A percentile compares a stretch with the other conserved stretches of the same genome.
phyloP scores from a whole-genome alignment of 768 basidiomycete species.

The Boletus speciosus region DNA sequence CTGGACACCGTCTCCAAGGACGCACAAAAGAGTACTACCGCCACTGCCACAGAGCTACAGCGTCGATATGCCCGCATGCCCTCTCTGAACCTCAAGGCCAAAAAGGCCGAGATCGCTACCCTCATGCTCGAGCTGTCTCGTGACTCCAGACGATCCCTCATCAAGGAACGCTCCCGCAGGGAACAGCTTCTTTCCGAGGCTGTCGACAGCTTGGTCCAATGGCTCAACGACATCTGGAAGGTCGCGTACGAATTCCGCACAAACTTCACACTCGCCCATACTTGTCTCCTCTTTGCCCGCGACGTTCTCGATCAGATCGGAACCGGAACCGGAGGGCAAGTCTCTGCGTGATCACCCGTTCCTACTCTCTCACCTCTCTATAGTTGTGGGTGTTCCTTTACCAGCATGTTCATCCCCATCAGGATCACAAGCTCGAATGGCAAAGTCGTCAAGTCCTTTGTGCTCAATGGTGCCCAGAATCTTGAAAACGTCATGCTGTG shows the following conservation, averaged over 20 bases:
- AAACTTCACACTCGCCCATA: slow-evolving; percentile 50
- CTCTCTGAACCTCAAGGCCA: slow-evolving; percentile 47
- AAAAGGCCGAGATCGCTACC: slow-evolving; percentile 51
- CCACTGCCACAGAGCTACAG: slow-evolving; percentile 41
- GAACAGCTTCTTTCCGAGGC: slow-evolving; percentile 56
- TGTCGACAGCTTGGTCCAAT: slow-evolving; percentile 50
- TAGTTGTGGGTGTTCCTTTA: slow-evolving; percentile 56
- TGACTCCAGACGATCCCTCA: slow-evolving; percentile 50
- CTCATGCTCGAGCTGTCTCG: slow-evolving; percentile 52
- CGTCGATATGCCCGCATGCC: slow-evolving; percentile 42
- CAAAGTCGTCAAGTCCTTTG: slow-evolving; percentile 46
- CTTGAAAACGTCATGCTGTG: slow-evolving; percentile 49
- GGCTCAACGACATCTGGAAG: slow-evolving; percentile 64
- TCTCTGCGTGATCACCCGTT: slow-evolving; percentile 10
- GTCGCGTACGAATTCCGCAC: slow-evolving; percentile 56
- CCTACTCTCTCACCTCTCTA: slow-evolving; percentile 1
- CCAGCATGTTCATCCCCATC: slow-evolving; percentile 45
- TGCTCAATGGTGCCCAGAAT: slow-evolving; percentile 44
- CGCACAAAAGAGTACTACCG: slow-evolving; percentile 37
- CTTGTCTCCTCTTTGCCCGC: slow-evolving; percentile 51
- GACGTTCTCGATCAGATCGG: slow-evolving; percentile 45
- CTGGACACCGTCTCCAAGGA: slow-evolving; percentile 42
- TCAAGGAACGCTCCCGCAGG: slow-evolving; percentile 51
- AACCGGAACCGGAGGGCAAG: slow-evolving; percentile 38
- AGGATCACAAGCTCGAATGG: slow-evolving; percentile 43